Conservation (phyloP, 148 eudicot genomes). For the Bassia scoparia region DNA sequence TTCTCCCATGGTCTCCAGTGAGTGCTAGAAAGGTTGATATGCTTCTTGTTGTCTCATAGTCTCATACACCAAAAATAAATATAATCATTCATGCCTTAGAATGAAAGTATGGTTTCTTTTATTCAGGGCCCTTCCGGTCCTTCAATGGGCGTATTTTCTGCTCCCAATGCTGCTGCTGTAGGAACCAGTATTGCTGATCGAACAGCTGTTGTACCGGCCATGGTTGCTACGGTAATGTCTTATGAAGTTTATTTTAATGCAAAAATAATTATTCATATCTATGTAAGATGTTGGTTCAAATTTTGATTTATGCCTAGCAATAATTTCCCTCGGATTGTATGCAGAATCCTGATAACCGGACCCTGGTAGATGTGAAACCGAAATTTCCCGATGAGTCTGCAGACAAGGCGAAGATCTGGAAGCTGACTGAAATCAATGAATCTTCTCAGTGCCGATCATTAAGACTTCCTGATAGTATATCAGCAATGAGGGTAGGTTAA, state of each 20-base stretch:
- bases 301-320: neutral
- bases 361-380: conserved; percentile 57
- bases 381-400: conserved; percentile 55
- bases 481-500: conserved; percentile 56
- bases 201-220: conserved; percentile 48
- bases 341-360: conserved; percentile 65
- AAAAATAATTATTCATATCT: neutral
- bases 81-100: neutral
- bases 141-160: conserved; percentile 47
- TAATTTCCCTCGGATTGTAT: conserved; percentile 12
- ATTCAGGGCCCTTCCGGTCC: conserved; percentile 58
- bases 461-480: conserved; percentile 65
- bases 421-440: conserved; percentile 61
- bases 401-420: conserved; percentile 71
- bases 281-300: neutral
- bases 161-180: conserved; percentile 44
- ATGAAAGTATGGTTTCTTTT: conserved; percentile 17
- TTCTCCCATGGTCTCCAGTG: neutral
- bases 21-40: neutral
- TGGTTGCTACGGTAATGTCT: conserved; percentile 49
- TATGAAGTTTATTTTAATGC: neutral
- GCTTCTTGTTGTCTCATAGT: neutral
- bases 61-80: no score
- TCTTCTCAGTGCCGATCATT: conserved; percentile 73
- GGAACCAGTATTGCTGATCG: conserved; percentile 58